Percentiles rank a stretch among this genome's conserved stretches.
These are phyloP conservation scores for Arabidopsis arenosa DNA, from an alignment of 345 rosid genomes.

Conservation along the genomic window DNA sequence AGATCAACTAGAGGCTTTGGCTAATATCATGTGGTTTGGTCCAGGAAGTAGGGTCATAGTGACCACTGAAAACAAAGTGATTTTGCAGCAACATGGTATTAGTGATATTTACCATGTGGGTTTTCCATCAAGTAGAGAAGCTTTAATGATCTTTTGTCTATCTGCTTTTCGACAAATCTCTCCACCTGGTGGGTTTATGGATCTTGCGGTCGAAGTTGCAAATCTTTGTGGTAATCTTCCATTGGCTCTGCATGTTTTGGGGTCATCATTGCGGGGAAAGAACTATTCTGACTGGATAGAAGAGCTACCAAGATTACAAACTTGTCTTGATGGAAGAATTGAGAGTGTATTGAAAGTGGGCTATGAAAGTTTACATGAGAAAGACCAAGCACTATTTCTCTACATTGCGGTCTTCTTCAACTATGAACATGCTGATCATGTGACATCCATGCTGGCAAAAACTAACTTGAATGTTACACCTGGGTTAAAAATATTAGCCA, in stretches of 20 bases:
- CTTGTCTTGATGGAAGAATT: neutral
- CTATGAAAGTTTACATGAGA: constrained; percentile 35
- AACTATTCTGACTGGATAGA: neutral
- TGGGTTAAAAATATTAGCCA: constrained; percentile 1
- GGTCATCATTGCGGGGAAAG: neutral
- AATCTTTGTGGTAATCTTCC: neutral
- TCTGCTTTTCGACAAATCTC: too few relatives aligned
- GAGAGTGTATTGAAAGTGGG: constrained; percentile 29
- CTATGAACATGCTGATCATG: neutral
- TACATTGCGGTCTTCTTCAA: constrained; percentile 30
- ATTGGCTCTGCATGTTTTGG: too few relatives aligned
- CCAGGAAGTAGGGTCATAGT: constrained; percentile 10
- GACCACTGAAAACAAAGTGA: neutral
- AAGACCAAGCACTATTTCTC: constrained; percentile 35
- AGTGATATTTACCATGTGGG: neutral
- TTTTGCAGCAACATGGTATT: constrained; percentile 3
- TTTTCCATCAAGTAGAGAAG: neutral
- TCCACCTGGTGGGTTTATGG: neutral
- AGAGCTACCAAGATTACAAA: neutral
- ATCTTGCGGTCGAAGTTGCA: neutral
- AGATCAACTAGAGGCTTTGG: neutral
- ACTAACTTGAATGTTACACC: neutral
- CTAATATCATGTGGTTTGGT: neutral
- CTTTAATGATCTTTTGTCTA: too few relatives aligned
- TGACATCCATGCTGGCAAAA: neutral